These are phyloP conservation scores for Penicillium sp. DNA, from an alignment of 2,329 filamentous ascomycete genomes.

Conservation along the genomic window DNA sequence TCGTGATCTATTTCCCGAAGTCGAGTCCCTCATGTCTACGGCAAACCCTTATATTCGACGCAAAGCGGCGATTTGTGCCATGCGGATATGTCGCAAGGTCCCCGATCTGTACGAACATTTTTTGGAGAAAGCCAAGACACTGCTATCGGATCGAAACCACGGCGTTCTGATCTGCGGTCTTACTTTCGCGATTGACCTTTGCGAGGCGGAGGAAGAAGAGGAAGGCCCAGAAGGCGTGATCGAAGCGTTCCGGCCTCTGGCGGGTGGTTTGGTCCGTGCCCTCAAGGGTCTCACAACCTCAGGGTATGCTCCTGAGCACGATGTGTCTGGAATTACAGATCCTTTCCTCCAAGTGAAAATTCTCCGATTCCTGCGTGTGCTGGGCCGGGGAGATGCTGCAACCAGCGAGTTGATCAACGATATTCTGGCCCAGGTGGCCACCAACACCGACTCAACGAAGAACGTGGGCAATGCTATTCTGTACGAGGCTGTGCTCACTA, in stretches of 20 bases:
- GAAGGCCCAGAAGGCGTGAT: constrained; percentile 88
- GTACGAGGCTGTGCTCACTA: constrained; percentile 94
- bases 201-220: constrained; percentile 87
- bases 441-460: constrained; percentile 96
- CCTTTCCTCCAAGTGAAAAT: constrained; percentile 98
- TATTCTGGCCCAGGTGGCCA: constrained; percentile 93
- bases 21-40: constrained; percentile 86
- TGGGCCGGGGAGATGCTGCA: constrained; percentile 79
- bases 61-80: constrained; percentile 96
- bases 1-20: constrained; percentile 90
- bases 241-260: constrained; percentile 83
- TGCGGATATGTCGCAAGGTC: constrained; percentile 97
- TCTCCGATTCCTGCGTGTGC: constrained; percentile 75
- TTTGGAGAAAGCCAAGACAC: constrained; percentile 82
- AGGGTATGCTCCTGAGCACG: constrained; percentile 94
- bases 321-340: constrained; percentile 96
- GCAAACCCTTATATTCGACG: constrained; percentile 97
- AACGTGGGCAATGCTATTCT: constrained; percentile 98
- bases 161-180: constrained; percentile 90
- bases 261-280: constrained; percentile 81
- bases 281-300: constrained; percentile 90
- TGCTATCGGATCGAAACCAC: constrained; percentile 91
- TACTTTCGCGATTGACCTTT: constrained; percentile 85
- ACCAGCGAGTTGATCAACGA: constrained; percentile 98
- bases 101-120: constrained; percentile 97